Evolutionary conservation across 2,329 filamentous ascomycete genomes (phyloP).

Genomic region (Fusarium oligoseptatum): DNA sequence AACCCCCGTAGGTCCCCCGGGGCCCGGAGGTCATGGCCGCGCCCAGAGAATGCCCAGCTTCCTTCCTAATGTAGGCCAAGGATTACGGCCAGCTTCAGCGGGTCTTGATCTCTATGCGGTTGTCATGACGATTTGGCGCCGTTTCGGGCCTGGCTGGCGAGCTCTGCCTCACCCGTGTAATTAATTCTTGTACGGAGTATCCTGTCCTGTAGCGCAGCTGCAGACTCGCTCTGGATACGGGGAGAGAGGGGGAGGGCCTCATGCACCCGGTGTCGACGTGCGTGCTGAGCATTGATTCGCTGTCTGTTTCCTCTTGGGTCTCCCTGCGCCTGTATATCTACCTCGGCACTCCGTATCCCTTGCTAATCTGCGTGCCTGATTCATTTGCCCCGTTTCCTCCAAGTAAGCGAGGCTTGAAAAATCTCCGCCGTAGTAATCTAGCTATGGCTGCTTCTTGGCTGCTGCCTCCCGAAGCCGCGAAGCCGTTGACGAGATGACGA

Average conservation of each 20-base stretch:
- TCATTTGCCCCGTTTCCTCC: slow-evolving; percentile 22
- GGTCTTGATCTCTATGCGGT: slow-evolving; percentile 36
- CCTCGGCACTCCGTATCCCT: slow-evolving; percentile 27
- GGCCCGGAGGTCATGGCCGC: slow-evolving; percentile 12
- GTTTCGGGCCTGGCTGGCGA: slow-evolving; percentile 36
- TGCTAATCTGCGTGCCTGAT: slow-evolving; percentile 7
- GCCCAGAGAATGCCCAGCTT: slow-evolving; percentile 25
- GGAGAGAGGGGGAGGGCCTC: neutral
- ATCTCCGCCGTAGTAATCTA: slow-evolving; percentile 21
- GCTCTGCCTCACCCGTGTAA: slow-evolving; percentile 11
- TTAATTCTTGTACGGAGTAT: neutral
- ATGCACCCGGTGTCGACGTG: slow-evolving; percentile 1
- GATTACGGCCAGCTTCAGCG: slow-evolving; percentile 16
- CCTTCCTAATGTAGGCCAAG: slow-evolving; percentile 27
- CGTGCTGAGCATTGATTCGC: slow-evolving; percentile 7
- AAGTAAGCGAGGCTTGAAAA: slow-evolving; percentile 24
- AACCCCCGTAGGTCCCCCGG: neutral
- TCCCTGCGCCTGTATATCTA: slow-evolving; percentile 1
- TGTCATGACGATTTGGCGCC: slow-evolving; percentile 47
- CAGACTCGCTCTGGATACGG: neutral
- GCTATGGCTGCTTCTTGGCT: neutral
- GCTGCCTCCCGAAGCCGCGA: slow-evolving; percentile 7
- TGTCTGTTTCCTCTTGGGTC: slow-evolving; percentile 1
- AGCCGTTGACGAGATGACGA: slow-evolving; percentile 16
- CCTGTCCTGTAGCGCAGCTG: neutral